These are phyloP conservation scores for Amanita brunnescens DNA, from an alignment of 768 basidiomycete genomes.

Conservation along the genomic window DNA sequence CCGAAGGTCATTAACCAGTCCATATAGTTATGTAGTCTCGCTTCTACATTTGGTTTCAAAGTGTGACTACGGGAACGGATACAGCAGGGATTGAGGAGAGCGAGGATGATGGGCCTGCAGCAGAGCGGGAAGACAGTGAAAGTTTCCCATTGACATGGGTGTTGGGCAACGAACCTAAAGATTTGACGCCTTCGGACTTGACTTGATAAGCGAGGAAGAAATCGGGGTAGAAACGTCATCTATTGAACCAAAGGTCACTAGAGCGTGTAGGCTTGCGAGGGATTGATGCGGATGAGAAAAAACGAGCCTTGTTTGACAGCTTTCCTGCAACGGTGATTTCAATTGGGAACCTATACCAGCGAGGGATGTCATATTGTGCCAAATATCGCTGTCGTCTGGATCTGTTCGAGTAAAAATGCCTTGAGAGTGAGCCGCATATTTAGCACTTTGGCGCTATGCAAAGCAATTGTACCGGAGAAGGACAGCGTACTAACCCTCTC, in stretches of 20 bases:
- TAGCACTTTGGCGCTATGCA: too few species aligned
- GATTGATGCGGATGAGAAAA: conserved; percentile 12
- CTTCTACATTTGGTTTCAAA: too few species aligned
- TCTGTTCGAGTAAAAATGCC: too few species aligned
- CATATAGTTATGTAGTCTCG: too few species aligned
- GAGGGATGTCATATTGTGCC: too few species aligned
- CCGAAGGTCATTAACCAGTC: too few species aligned
- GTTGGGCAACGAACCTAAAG: conserved; percentile 73
- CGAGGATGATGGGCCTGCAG: conserved; percentile 24
- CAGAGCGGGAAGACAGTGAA: conserved; percentile 34
- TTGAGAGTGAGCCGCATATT: too few species aligned
- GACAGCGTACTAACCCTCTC: too few species aligned
- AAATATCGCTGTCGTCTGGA: too few species aligned
- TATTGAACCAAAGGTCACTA: conserved; percentile 87
- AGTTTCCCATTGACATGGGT: conserved; percentile 59
- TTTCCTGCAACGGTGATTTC: too few species aligned
- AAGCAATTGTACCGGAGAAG: too few species aligned
- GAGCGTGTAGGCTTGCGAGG: conserved; percentile 35
- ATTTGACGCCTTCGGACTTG: conserved; percentile 66
- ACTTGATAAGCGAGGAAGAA: conserved; percentile 75
- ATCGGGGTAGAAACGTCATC: conserved; percentile 71
- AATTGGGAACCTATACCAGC: too few species aligned
- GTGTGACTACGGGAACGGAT: conserved; percentile 24
- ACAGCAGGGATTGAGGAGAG: conserved; percentile 24
- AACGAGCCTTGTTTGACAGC: conserved; percentile 59